phyloP scores from a whole-genome alignment of 2,329 filamentous ascomycete species.

The Botrytis aclada region DNA sequence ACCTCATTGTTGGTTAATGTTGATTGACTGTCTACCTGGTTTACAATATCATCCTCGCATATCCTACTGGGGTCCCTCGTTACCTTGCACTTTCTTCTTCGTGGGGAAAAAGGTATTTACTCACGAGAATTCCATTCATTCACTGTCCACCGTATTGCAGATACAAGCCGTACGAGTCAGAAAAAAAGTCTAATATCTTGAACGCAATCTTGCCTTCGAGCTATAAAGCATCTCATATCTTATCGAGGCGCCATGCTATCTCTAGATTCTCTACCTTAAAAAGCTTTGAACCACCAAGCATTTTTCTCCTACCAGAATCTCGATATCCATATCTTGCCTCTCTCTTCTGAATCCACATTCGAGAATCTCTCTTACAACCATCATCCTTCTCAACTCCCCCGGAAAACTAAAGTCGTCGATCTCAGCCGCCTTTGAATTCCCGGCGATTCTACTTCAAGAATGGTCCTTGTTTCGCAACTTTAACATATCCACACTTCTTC shows the following conservation, averaged over 20 bases:
- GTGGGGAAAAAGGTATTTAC: slow-evolving; percentile 11
- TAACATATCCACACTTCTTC: slow-evolving; percentile 27
- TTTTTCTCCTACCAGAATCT: background rate
- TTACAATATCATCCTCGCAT: slow-evolving; percentile 13
- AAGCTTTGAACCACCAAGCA: slow-evolving; percentile 14
- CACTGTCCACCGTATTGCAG: background rate
- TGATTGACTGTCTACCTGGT: slow-evolving; percentile 4
- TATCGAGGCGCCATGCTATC: slow-evolving; percentile 8
- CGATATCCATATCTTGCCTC: background rate
- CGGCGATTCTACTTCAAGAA: slow-evolving; percentile 30
- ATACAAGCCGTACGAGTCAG: slow-evolving; percentile 6
- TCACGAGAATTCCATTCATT: slow-evolving; percentile 10
- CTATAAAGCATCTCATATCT: slow-evolving; percentile 6
- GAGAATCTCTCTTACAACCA: background rate
- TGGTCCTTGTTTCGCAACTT: slow-evolving; percentile 35
- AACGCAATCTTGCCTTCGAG: background rate
- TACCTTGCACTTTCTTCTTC: slow-evolving; percentile 16
- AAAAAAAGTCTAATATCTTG: background rate
- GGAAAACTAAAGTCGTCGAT: slow-evolving; percentile 27
- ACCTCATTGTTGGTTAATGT: background rate
- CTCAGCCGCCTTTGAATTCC: slow-evolving; percentile 22
- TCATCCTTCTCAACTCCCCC: slow-evolving; percentile 10
- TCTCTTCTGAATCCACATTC: background rate
- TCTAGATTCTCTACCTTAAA: background rate
- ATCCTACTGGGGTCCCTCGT: slow-evolving; percentile 8